Conservation (phyloP, 768 basidiomycete species). For the Saitozyma podzolica region DNA sequence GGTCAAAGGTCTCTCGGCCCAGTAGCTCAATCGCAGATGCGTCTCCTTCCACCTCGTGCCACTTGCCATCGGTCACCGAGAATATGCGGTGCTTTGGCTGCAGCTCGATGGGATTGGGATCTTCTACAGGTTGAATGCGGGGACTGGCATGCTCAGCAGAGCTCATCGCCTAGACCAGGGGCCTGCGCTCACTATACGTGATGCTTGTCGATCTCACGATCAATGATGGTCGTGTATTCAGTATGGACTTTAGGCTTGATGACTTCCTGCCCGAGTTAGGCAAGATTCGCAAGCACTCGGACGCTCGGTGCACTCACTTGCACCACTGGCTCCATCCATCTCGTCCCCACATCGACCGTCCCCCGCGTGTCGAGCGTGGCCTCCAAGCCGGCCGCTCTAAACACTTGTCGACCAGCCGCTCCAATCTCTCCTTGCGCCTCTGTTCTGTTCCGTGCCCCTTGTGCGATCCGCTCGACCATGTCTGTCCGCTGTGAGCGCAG, state of each 20-base stretch:
- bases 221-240: conserved; percentile 37
- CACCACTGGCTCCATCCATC: conserved; percentile 44
- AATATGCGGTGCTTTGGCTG: conserved; percentile 47
- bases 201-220: conserved; percentile 45
- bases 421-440: conserved; percentile 11
- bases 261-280: conserved; percentile 33
- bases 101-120: conserved; percentile 45
- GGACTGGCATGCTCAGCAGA: conserved; percentile 17
- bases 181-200: conserved; percentile 46
- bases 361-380: conserved; percentile 21
- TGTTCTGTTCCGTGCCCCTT: conserved; percentile 10
- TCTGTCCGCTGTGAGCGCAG: conserved; percentile 21
- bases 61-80: conserved; percentile 33
- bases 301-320: conserved; percentile 38
- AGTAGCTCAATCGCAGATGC: conserved; percentile 46
- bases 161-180: background rate
- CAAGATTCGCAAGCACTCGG: background rate
- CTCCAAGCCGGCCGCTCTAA: conserved; percentile 35
- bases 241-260: conserved; percentile 39
- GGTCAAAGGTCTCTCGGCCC: conserved; percentile 39
- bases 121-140: conserved; percentile 48
- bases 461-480: conserved; percentile 23
- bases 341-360: conserved; percentile 41
- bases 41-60: conserved; percentile 50
- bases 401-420: conserved; percentile 20